Evolutionary conservation across 2,329 filamentous ascomycete genomes (phyloP).

Genomic region (Colletotrichum camelliae): DNA sequence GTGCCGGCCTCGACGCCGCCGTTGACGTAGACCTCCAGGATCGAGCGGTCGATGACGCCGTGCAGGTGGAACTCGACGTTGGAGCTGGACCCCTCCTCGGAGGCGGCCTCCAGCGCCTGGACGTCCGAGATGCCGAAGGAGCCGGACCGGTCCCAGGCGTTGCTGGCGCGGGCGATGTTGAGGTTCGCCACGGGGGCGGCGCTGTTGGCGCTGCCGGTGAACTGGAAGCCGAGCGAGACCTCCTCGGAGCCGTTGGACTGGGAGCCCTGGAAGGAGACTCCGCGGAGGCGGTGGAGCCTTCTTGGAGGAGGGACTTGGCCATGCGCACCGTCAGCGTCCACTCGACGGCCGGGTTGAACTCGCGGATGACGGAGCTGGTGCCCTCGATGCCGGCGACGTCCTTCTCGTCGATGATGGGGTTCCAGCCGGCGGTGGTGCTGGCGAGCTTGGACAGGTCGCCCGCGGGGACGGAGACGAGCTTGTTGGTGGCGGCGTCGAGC

Average conservation of each 20-base stretch:
- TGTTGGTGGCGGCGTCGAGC: slow-evolving; percentile 18
- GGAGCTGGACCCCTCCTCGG: slow-evolving; percentile 27
- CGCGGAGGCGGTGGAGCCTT: slow-evolving; percentile 21
- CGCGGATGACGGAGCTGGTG: slow-evolving; percentile 9
- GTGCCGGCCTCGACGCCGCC: slow-evolving; percentile 37
- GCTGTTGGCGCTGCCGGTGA: slow-evolving; percentile 26
- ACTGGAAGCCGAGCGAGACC: slow-evolving; percentile 27
- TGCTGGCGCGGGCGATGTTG: slow-evolving; percentile 33
- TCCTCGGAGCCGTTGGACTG: slow-evolving; percentile 22
- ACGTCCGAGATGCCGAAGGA: slow-evolving; percentile 6
- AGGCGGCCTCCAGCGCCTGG: neutral
- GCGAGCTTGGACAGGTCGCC: slow-evolving; percentile 12
- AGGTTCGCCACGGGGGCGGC: slow-evolving; percentile 24
- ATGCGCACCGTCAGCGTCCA: slow-evolving; percentile 22
- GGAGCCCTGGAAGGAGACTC: slow-evolving; percentile 32
- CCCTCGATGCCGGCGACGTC: slow-evolving; percentile 11
- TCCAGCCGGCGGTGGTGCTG: slow-evolving; percentile 20
- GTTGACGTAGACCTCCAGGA: slow-evolving; percentile 39
- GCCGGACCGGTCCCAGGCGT: slow-evolving; percentile 10
- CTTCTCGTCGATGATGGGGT: slow-evolving; percentile 18
- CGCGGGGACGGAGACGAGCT: slow-evolving; percentile 16
- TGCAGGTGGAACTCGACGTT: slow-evolving; percentile 36
- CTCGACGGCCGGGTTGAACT: slow-evolving; percentile 22
- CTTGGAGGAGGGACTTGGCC: slow-evolving; percentile 11
- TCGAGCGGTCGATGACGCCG: slow-evolving; percentile 39